Evolutionary conservation across 176 grass and related monocot genomes (phyloP).

Genomic region (Leersia perrieri): DNA sequence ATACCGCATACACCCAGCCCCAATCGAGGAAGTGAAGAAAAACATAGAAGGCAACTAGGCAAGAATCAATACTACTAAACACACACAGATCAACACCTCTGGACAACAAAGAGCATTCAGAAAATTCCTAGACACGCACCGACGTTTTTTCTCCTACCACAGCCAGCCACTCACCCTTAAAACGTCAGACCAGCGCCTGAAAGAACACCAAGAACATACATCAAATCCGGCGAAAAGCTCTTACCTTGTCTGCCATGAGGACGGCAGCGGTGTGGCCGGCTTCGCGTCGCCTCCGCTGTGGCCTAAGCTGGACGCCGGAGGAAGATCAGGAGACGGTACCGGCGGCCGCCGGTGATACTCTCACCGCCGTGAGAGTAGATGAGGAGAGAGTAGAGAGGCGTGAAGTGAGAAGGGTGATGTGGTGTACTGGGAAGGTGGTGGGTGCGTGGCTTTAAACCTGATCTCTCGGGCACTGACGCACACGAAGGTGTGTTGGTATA

Average conservation of each 20-base stretch:
- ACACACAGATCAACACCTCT: neutral
- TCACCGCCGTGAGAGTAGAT: no score
- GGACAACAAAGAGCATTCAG: neutral
- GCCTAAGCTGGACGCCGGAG: neutral
- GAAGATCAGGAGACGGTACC: neutral
- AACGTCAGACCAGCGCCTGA: neutral
- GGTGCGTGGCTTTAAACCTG: slow-evolving; percentile 31
- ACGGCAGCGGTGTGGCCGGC: neutral
- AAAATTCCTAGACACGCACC: neutral
- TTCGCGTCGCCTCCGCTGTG: neutral
- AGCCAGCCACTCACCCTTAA: no score
- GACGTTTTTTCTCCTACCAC: no score
- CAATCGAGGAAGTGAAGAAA: neutral
- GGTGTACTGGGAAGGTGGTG: neutral
- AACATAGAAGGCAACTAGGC: neutral
- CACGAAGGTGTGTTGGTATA: neutral
- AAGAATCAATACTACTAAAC: neutral
- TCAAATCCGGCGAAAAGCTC: neutral
- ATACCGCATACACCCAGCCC: no score
- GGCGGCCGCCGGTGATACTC: neutral
- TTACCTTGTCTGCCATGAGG: slow-evolving; percentile 74
- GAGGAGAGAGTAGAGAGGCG: neutral
- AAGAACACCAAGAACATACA: neutral
- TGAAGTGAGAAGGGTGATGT: neutral
- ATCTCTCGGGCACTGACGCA: neutral